A percentile compares a stretch with the other conserved stretches of the same genome.
Evolutionary conservation across 768 basidiomycete genomes (phyloP).

Genomic region (Psilocybe subaeruginosa): DNA sequence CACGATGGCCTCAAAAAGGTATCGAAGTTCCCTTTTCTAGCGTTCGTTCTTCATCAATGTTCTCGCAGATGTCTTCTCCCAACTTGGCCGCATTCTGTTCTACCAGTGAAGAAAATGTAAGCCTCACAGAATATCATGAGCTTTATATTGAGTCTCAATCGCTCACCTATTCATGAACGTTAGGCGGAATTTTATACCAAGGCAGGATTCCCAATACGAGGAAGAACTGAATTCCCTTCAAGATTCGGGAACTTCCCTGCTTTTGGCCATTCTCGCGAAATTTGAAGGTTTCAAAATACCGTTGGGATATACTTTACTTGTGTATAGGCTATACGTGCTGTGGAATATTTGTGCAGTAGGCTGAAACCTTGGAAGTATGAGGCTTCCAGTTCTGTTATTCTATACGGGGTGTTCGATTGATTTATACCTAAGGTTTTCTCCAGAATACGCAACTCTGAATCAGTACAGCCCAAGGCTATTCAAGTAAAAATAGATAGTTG

Average conservation of each 20-base stretch:
- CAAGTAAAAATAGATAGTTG: no score
- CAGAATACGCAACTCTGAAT: no score
- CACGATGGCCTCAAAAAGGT: neutral
- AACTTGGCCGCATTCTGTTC: slow-evolving; percentile 1
- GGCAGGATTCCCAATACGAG: neutral
- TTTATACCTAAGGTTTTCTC: no score
- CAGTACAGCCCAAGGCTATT: no score
- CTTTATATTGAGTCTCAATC: no score
- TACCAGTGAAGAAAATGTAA: slow-evolving; percentile 6
- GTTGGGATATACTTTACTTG: no score
- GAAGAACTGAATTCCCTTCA: neutral
- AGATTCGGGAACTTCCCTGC: neutral
- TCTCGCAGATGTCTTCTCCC: neutral
- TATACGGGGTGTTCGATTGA: no score
- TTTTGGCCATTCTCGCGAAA: neutral
- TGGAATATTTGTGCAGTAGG: no score
- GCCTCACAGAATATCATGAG: neutral
- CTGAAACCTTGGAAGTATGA: no score
- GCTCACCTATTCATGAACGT: neutral
- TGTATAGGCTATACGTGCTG: no score
- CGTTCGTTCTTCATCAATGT: neutral
- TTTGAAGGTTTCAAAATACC: neutral
- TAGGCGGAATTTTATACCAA: neutral
- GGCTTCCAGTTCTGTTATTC: no score
- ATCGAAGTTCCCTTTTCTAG: neutral